These are phyloP conservation scores for Aspergillus amoenus DNA, from an alignment of 2,329 filamentous ascomycete genomes.

Conservation along the genomic window DNA sequence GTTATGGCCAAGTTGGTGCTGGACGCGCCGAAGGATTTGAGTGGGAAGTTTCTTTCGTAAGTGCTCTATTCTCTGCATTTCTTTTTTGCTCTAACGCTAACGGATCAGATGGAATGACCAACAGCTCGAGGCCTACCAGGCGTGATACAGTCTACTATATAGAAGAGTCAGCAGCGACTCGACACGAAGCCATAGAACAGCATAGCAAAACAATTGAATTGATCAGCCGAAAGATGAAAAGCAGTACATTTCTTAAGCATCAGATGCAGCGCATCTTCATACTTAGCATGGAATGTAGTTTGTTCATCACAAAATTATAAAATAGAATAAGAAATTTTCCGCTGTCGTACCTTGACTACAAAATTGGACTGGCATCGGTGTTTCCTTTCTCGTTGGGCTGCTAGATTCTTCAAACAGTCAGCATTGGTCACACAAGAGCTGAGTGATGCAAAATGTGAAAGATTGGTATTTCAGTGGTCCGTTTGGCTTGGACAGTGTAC, in stretches of 20 bases:
- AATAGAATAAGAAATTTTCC: constrained; percentile 17
- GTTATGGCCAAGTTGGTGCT: constrained; percentile 80
- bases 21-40: constrained; percentile 64
- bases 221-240: constrained; percentile 67
- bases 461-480: constrained; percentile 51
- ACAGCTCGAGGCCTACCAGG: constrained; percentile 45
- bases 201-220: constrained; percentile 21
- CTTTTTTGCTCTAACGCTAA: constrained; percentile 22
- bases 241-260: constrained; percentile 59
- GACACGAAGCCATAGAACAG: constrained; percentile 21
- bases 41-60: constrained; percentile 66
- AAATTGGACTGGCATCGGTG: neutral
- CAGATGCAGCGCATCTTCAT: constrained; percentile 53
- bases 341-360: constrained; percentile 21
- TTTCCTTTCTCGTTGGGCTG: neutral
- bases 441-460: constrained; percentile 4
- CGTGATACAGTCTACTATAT: constrained; percentile 24
- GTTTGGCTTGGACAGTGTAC: constrained; percentile 63
- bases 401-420: constrained; percentile 26
- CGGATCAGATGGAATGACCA: constrained; percentile 46
- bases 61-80: constrained; percentile 7
- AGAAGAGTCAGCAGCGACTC: constrained; percentile 30
- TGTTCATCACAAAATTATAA: constrained; percentile 50
- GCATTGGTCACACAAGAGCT: constrained; percentile 17
- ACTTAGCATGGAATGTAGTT: constrained; percentile 63